These are phyloP conservation scores for Glycine tomentella DNA, from an alignment of 306 rosid genomes.

Conservation along the genomic window DNA sequence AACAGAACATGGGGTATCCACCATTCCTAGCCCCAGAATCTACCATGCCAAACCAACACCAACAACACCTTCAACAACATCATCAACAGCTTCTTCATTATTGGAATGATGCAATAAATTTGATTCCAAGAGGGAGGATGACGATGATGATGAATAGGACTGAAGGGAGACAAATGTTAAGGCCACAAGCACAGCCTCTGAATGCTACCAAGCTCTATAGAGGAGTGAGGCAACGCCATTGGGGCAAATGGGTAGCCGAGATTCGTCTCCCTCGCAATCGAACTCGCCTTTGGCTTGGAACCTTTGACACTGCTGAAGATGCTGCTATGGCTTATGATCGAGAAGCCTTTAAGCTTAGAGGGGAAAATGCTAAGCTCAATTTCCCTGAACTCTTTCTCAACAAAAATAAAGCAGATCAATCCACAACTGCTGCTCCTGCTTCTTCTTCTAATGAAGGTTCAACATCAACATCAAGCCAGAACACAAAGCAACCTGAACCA, in stretches of 20 bases:
- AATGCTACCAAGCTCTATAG: conserved; percentile 78
- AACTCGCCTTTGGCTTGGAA: conserved; percentile 91
- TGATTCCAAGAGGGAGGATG: conserved; percentile 72
- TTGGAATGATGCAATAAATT: conserved; percentile 72
- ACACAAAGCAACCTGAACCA: conserved; percentile 44
- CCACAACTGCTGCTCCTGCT: conserved; percentile 39
- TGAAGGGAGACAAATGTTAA: conserved; percentile 56
- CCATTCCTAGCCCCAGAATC: conserved; percentile 32
- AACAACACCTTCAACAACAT: conserved; percentile 28
- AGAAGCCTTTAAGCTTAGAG: conserved; percentile 85
- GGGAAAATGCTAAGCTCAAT: conserved; percentile 89
- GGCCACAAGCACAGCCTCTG: conserved; percentile 59
- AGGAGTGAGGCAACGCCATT: conserved; percentile 95
- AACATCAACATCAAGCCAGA: conserved; percentile 34
- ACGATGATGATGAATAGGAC: conserved; percentile 66
- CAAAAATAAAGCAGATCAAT: conserved; percentile 53
- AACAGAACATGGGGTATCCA: conserved; percentile 48
- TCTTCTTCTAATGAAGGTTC: conserved; percentile 48
- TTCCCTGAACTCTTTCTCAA: conserved; percentile 81
- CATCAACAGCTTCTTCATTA: conserved; percentile 69
- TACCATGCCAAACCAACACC: conserved; percentile 29
- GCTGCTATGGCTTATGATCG: conserved; percentile 96
- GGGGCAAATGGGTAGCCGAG: conserved; percentile 99
- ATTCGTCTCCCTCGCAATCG: conserved; percentile 90
- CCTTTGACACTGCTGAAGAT: conserved; percentile 90